A percentile compares a stretch with the other conserved stretches of the same genome.
phyloP scores from a whole-genome alignment of 805 yeast species.

The Suhomyces canberraensis region DNA sequence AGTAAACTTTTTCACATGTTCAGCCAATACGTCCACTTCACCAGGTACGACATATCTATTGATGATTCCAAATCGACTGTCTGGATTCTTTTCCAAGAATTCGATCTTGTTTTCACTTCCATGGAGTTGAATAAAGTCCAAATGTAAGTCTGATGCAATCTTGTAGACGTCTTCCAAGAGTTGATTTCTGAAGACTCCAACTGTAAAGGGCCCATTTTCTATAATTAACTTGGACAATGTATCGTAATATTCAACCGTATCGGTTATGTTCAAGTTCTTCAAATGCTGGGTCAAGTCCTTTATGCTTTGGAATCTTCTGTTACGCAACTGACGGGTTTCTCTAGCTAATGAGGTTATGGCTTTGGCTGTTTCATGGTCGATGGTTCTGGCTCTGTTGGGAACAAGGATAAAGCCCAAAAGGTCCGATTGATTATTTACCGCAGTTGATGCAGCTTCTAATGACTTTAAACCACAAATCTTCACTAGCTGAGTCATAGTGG shows the following conservation, averaged over 20 bases:
- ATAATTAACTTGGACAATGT: slow-evolving; percentile 21
- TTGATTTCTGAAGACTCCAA: slow-evolving; percentile 91
- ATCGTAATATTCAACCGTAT: slow-evolving; percentile 29
- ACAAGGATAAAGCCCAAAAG: slow-evolving; percentile 84
- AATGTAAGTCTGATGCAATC: slow-evolving; percentile 39
- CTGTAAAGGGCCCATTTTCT: slow-evolving; percentile 62
- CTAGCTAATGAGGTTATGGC: slow-evolving; percentile 26
- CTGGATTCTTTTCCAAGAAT: slow-evolving; percentile 42
- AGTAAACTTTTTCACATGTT: slow-evolving; percentile 12
- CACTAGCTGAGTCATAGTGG: slow-evolving; percentile 22
- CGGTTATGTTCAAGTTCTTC: slow-evolving; percentile 9
- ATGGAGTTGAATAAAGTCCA: slow-evolving; percentile 87
- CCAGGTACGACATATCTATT: slow-evolving; percentile 64
- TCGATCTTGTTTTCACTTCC: slow-evolving; percentile 60
- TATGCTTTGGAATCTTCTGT: slow-evolving; percentile 17
- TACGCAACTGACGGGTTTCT: slow-evolving; percentile 16
- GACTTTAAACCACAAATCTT: slow-evolving; percentile 84
- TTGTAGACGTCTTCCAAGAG: slow-evolving; percentile 55
- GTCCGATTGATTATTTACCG: slow-evolving; percentile 70
- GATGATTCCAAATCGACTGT: slow-evolving; percentile 55
- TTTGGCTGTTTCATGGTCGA: slow-evolving; percentile 33
- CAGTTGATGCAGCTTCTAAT: slow-evolving; percentile 64
- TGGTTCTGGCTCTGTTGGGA: slow-evolving; percentile 75
- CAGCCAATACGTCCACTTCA: slow-evolving; percentile 40
- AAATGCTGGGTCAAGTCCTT: slow-evolving; percentile 15